Evolutionary conservation across 2,329 filamentous ascomycete genomes (phyloP).

Genomic region (Venturia effusa): DNA sequence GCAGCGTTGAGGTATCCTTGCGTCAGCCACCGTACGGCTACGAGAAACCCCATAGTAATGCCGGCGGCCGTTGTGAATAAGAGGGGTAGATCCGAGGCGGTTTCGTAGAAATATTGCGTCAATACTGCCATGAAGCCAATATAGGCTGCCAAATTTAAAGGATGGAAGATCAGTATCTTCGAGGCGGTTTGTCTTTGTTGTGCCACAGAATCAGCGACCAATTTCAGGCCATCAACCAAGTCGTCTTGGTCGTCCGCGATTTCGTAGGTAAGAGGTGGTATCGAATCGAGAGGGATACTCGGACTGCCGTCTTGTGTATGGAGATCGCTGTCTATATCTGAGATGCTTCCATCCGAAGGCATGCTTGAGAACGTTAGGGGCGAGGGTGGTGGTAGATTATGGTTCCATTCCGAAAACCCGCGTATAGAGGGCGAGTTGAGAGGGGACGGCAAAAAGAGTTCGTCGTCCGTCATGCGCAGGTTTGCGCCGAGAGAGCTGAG

Average conservation of each 20-base stretch:
- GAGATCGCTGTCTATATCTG: slow-evolving; percentile 18
- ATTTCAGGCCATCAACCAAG: slow-evolving; percentile 55
- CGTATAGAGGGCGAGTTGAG: slow-evolving; percentile 11
- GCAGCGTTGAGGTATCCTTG: slow-evolving; percentile 53
- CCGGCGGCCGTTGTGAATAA: slow-evolving; percentile 49
- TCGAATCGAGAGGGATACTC: slow-evolving; percentile 35
- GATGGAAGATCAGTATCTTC: slow-evolving; percentile 51
- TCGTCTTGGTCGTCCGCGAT: slow-evolving; percentile 41
- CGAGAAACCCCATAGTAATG: slow-evolving; percentile 52
- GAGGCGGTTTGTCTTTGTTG: slow-evolving; percentile 66
- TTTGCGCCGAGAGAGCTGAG: slow-evolving; percentile 75
- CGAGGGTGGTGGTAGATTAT: slow-evolving; percentile 29
- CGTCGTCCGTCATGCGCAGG: slow-evolving; percentile 50
- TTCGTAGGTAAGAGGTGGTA: slow-evolving; percentile 55
- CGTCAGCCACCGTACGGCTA: slow-evolving; percentile 49
- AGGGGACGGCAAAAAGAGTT: slow-evolving; percentile 14
- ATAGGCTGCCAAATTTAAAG: slow-evolving; percentile 33
- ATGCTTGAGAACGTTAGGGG: slow-evolving; percentile 26
- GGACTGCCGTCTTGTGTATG: slow-evolving; percentile 13
- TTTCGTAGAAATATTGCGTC: slow-evolving; percentile 29
- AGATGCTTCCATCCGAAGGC: slow-evolving; percentile 17
- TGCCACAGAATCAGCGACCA: slow-evolving; percentile 72
- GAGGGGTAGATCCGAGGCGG: slow-evolving; percentile 41
- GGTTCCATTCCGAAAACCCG: slow-evolving; percentile 15
- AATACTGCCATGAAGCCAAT: slow-evolving; percentile 29